A percentile compares a stretch with the other conserved stretches of the same genome.
phyloP scores from a whole-genome alignment of 2,329 filamentous ascomycete species.

The Aspergillus caelatus region DNA sequence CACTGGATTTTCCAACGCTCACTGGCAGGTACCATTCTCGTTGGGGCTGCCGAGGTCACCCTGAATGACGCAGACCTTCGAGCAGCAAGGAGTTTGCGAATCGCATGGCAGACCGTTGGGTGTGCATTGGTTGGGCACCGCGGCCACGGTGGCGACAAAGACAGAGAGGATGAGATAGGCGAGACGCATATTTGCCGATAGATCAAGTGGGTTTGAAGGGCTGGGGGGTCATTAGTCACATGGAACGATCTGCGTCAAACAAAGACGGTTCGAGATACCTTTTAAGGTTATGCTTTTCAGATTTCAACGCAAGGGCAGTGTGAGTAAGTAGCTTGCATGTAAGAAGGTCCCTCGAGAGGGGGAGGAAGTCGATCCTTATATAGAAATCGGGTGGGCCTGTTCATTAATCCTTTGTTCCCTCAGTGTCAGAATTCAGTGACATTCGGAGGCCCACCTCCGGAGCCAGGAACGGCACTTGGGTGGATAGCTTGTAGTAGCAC shows the following conservation, averaged over 20 bases:
- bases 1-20: neutral
- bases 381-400: neutral
- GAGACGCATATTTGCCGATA: neutral
- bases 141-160: neutral
- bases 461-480: neutral
- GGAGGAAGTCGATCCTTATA: neutral
- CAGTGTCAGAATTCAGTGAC: neutral
- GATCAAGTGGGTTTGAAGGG: neutral
- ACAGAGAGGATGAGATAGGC: neutral
- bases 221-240: neutral
- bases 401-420: neutral
- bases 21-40: neutral
- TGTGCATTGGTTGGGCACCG: neutral
- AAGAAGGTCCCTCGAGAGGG: neutral
- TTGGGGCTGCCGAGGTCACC: neutral
- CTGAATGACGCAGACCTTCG: neutral
- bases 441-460: neutral
- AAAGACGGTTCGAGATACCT: neutral
- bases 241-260: neutral
- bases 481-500: neutral
- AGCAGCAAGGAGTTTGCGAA: constrained; percentile 1
- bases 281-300: neutral
- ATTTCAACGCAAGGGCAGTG: neutral
- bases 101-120: neutral
- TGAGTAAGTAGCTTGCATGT: neutral